Evolutionary conservation across 1,284 basidiomycete species (phyloP).

Genomic region (Ceratobasidium sp.): DNA sequence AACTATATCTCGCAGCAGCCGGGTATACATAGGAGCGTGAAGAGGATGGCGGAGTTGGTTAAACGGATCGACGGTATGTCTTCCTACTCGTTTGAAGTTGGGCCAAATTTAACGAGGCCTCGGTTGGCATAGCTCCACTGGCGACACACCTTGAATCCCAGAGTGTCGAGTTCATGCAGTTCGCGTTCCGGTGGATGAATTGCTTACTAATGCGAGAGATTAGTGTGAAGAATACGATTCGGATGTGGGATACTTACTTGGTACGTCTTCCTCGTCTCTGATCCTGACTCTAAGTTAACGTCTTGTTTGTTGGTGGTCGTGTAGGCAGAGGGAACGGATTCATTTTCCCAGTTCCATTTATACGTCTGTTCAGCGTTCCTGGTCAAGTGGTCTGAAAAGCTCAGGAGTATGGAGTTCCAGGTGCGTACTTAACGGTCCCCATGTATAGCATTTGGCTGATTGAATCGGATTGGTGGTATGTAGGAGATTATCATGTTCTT

Average conservation of each 20-base stretch:
- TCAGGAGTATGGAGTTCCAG: conserved; percentile 97
- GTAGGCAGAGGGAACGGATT: conserved; percentile 93
- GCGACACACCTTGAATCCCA: conserved; percentile 86
- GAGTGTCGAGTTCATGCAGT: conserved; percentile 98
- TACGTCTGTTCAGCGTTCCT: conserved; percentile 97
- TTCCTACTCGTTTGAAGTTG: background rate
- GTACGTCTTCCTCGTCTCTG: conserved; percentile 64
- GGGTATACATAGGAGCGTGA: conserved; percentile 92
- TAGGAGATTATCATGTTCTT: conserved; percentile 99
- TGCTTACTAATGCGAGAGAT: conserved; percentile 97
- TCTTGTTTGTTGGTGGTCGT: background rate
- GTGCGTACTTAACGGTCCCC: conserved; percentile 60
- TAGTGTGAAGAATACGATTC: conserved; percentile 92
- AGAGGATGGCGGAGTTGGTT: conserved; percentile 92
- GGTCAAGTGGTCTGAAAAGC: conserved; percentile 90
- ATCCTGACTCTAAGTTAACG: background rate
- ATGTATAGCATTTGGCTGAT: background rate
- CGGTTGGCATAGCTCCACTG: conserved; percentile 73
- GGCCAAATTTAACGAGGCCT: too few species aligned
- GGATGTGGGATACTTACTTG: conserved; percentile 99
- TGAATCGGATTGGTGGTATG: background rate
- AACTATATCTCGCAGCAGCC: conserved; percentile 97
- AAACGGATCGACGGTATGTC: conserved; percentile 87
- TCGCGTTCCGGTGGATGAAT: conserved; percentile 99
- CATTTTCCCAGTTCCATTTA: conserved; percentile 96